phyloP scores from a whole-genome alignment of 2,329 filamentous ascomycete species.

The Monosporascus cannonballus region DNA sequence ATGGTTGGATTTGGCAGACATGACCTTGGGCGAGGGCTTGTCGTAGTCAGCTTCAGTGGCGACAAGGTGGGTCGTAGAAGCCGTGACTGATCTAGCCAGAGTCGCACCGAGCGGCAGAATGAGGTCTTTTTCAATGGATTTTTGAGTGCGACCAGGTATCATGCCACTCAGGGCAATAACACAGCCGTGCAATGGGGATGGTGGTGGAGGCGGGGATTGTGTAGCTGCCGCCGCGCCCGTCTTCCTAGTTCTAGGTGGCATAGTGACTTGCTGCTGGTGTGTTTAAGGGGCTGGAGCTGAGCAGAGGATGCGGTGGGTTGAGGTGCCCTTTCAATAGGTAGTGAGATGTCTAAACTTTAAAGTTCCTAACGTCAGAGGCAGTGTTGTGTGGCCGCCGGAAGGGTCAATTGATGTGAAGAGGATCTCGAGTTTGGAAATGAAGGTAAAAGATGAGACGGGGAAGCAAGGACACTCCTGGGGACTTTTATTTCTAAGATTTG shows the following conservation, averaged over 20 bases:
- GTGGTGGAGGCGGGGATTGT: slow-evolving; percentile 7
- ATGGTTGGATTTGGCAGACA: slow-evolving; percentile 36
- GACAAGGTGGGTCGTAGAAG: slow-evolving; percentile 50
- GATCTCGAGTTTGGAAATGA: too few species aligned
- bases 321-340: too few species aligned
- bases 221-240: not conserved
- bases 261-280: not conserved
- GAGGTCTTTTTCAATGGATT: slow-evolving; percentile 34
- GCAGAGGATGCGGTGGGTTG: too few species aligned
- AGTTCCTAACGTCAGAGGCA: too few species aligned
- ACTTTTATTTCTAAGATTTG: not conserved
- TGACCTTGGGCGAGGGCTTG: slow-evolving; percentile 45
- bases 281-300: too few species aligned
- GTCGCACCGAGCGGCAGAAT: slow-evolving; percentile 44
- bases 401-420: too few species aligned
- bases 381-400: too few species aligned
- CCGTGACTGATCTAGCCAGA: slow-evolving; percentile 40
- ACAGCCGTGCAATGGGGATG: slow-evolving; percentile 38
- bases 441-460: too few species aligned
- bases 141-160: slow-evolving; percentile 49
- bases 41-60: slow-evolving; percentile 47
- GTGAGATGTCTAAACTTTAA: too few species aligned
- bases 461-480: too few species aligned
- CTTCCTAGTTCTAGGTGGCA: slow-evolving; percentile 15
- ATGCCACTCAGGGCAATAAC: slow-evolving; percentile 55